These are phyloP conservation scores for Mortierella sp. DNA, from an alignment of 371 early-diverging fungal genomes.

Conservation along the genomic window DNA sequence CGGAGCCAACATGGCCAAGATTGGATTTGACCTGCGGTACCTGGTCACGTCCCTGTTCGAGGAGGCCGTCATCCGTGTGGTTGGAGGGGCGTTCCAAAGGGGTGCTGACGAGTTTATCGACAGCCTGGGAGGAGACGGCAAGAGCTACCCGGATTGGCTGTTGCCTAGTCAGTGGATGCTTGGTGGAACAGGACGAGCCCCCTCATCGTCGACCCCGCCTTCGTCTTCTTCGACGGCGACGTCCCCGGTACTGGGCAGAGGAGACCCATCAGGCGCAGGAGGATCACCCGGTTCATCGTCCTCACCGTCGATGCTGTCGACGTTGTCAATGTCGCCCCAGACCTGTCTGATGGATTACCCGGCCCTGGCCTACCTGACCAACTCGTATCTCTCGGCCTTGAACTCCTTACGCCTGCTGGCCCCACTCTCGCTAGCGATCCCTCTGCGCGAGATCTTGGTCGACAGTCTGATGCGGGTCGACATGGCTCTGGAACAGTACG, in stretches of 20 bases:
- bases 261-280: neutral
- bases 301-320: constrained; percentile 1
- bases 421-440: constrained; percentile 59
- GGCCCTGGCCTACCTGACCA: constrained; percentile 77
- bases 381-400: constrained; percentile 72
- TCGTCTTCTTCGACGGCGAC: constrained; percentile 18
- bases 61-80: constrained; percentile 69
- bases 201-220: constrained; percentile 19
- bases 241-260: constrained; percentile 16
- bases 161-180: constrained; percentile 69
- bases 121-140: constrained; percentile 52
- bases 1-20: constrained; percentile 83
- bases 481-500: constrained; percentile 63
- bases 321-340: constrained; percentile 63
- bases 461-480: constrained; percentile 50
- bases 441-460: constrained; percentile 42
- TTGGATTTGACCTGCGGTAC: constrained; percentile 84
- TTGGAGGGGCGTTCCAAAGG: constrained; percentile 63
- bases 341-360: constrained; percentile 76
- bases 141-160: constrained; percentile 49
- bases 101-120: constrained; percentile 63
- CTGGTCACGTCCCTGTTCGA: constrained; percentile 74
- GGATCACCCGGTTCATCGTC: constrained; percentile 20
- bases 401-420: constrained; percentile 79
- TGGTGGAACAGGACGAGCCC: constrained; percentile 45